Evolutionary conservation across 2,329 filamentous ascomycete genomes (phyloP).

Genomic region (Lachnellula subtilissima): DNA sequence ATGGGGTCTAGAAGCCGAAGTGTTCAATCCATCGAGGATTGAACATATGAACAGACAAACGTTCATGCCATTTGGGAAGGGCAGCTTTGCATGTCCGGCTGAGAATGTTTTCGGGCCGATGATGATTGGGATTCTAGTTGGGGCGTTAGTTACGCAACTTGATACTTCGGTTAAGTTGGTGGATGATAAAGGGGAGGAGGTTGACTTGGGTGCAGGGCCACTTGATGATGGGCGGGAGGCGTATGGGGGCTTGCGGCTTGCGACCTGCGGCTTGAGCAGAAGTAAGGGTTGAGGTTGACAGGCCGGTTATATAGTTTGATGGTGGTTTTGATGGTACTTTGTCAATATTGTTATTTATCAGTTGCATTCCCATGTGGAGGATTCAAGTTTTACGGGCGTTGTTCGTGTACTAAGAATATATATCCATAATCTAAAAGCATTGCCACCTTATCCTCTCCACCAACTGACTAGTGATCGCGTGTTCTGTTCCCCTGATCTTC

Average conservation of each 20-base stretch:
- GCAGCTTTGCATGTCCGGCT: conserved; percentile 12
- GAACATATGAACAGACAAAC: not conserved
- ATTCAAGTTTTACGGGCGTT: too few relatives aligned
- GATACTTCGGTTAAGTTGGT: not conserved
- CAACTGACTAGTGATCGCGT: too few relatives aligned
- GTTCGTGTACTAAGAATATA: too few relatives aligned
- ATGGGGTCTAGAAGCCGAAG: conserved; percentile 10
- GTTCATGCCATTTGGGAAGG: conserved; percentile 15
- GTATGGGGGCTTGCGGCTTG: not conserved
- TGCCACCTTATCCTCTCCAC: too few relatives aligned
- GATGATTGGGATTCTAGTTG: conserved; percentile 15
- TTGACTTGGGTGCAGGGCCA: not conserved
- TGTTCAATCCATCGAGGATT: conserved; percentile 7
- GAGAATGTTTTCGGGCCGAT: conserved; percentile 12
- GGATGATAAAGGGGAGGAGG: not conserved
- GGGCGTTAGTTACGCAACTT: conserved; percentile 1
- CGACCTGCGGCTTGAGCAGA: not conserved
- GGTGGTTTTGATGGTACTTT: too few relatives aligned
- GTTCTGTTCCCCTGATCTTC: too few relatives aligned
- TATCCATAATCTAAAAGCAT: too few relatives aligned
- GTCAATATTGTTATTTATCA: too few relatives aligned
- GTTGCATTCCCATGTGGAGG: too few relatives aligned
- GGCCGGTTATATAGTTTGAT: too few relatives aligned
- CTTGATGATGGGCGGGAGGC: conserved; percentile 1
- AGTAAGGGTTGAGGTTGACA: not conserved